Base-by-base conservation (phyloP, 306 rosid genomes). In the Quercus parvula region DNA sequence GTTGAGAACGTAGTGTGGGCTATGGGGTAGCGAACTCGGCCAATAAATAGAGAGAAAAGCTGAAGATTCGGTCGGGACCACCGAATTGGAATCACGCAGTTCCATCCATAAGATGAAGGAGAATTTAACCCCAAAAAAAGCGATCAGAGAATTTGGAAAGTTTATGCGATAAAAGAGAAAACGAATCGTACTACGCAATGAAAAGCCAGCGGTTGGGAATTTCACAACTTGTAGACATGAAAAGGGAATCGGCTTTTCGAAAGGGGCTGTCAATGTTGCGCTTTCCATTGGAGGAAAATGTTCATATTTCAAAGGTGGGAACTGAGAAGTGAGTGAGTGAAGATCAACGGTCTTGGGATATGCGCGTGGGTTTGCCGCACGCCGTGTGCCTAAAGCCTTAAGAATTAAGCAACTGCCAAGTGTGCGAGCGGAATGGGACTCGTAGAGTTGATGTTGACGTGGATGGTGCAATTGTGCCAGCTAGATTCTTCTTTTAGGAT, bases 41-140 rank as follows among this genome's bases (percentile, higher is more conserved):
- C 52, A 1, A 78, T 73, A 71, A 27, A 52, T 75, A 80, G 77
- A 20, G 5, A 56, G 44, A 19, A 61, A 80, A 25, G 38, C 35
- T 8, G 66, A 62, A 85, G 70, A 81, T 78, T 83, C 77, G 24
- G 19, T 49, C 61, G 71, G 51, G 72, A 35, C 83, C 86, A 79
- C 81, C 46, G 75, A 77, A 63, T 46, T 24, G 63, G 83, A 86
- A 81, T 79, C 75, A 56, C 38, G 31, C 78, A 22, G 15, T 6
- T 18, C 67, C 6, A 6, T 8, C 70, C 76, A 71, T 15, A 11
- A 18, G 66, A 66, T 20, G 83, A 56, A 41, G 35, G 46, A 38
- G 46, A 8, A 30, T 33, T 30, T 17, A 33, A 3, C 18, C 8
- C 7, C 41, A 18, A 20, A 73, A 6, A 64, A 25, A 22, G 38